Percentiles rank a stretch among this genome's conserved stretches.
Conservation (phyloP, 257 asterid genomes). For the Echites panduratus region DNA sequence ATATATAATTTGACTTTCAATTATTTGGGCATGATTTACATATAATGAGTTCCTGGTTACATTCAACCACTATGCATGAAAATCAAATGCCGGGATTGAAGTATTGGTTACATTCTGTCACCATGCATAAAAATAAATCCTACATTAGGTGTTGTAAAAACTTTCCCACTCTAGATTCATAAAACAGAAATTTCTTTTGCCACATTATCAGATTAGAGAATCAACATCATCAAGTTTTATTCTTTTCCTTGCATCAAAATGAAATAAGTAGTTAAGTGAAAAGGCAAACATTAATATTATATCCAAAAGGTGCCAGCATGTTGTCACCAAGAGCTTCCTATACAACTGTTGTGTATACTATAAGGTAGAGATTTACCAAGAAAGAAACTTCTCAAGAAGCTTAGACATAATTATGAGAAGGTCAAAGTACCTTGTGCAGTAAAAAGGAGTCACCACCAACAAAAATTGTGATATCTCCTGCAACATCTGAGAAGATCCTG, state of each 20-base stretch:
- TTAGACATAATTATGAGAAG: background rate
- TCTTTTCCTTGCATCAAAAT: background rate
- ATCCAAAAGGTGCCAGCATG: too few species aligned
- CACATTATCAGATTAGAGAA: background rate
- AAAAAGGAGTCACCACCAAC: slow-evolving; percentile 49
- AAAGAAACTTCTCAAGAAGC: background rate
- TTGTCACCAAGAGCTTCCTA: too few species aligned
- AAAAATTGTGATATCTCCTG: slow-evolving; percentile 55
- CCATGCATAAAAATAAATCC: background rate
- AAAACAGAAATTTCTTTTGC: background rate
- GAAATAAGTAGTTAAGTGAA: background rate
- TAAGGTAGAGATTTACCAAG: background rate
- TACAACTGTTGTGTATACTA: too few species aligned
- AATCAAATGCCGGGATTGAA: too few species aligned
- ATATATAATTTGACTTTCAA: background rate
- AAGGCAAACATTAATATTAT: too few species aligned
- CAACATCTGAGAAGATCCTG: slow-evolving; percentile 62
- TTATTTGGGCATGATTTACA: background rate
- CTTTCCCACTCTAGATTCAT: background rate
- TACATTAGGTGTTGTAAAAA: background rate
- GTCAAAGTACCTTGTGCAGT: slow-evolving; percentile 46
- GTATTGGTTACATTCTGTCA: too few species aligned
- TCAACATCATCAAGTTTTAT: background rate
- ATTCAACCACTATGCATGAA: too few species aligned
- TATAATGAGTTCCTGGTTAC: too few species aligned